These are phyloP conservation scores for Barnettozyma vustinii DNA, from an alignment of 805 yeast species.

Conservation along the genomic window DNA sequence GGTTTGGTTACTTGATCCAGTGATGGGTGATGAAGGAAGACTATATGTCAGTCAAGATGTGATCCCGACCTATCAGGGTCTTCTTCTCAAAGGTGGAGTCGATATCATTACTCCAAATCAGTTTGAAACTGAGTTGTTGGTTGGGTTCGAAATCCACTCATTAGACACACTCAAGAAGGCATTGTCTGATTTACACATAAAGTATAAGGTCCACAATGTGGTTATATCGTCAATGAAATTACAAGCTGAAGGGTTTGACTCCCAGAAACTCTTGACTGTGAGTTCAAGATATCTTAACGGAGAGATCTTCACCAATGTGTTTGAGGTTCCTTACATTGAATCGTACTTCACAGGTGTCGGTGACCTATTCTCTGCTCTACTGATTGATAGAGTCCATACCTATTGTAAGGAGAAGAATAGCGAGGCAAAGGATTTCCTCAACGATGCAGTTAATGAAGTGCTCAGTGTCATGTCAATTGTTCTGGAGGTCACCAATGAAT, in stretches of 20 bases:
- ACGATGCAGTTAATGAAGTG: slow-evolving; percentile 45
- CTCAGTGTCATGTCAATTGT: slow-evolving; percentile 51
- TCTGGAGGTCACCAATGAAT: slow-evolving; percentile 39
- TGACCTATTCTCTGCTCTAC: slow-evolving; percentile 77
- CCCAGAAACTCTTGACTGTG: slow-evolving; percentile 13
- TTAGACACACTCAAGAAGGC: slow-evolving; percentile 40
- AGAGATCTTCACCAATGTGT: slow-evolving; percentile 19
- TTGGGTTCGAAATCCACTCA: slow-evolving; percentile 42
- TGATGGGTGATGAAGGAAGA: slow-evolving; percentile 74
- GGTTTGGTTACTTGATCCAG: slow-evolving; percentile 68
- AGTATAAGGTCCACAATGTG: slow-evolving; percentile 49
- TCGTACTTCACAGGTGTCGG: slow-evolving; percentile 96
- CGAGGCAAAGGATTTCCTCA: slow-evolving; percentile 15
- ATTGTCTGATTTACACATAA: slow-evolving; percentile 40
- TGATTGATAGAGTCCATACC: slow-evolving; percentile 54
- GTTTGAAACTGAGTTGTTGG: slow-evolving; percentile 75
- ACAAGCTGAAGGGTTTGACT: slow-evolving; percentile 8
- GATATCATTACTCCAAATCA: slow-evolving; percentile 87
- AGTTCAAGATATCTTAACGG: slow-evolving; percentile 14
- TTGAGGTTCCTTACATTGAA: slow-evolving; percentile 55
- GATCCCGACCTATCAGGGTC: slow-evolving; percentile 51
- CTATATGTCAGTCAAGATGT: slow-evolving; percentile 57
- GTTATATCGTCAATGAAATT: slow-evolving; percentile 56
- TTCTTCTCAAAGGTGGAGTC: slow-evolving; percentile 42
- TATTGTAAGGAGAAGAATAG: not conserved